phyloP scores from a whole-genome alignment of 2,329 filamentous ascomycete species.

The Neophaeococcomyces aloes region DNA sequence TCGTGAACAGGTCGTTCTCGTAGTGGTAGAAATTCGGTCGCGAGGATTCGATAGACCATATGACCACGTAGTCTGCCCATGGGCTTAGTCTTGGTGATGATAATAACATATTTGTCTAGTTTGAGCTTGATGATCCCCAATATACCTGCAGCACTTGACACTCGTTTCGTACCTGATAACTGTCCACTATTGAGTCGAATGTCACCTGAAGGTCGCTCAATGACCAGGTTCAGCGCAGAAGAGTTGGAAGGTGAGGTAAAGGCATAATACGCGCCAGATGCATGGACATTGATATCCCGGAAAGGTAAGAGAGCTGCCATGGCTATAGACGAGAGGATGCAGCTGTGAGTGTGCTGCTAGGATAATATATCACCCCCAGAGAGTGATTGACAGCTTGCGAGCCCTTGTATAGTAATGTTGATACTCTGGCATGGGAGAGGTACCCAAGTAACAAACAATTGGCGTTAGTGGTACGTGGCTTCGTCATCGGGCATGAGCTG shows the following conservation, averaged over 20 bases:
- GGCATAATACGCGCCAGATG: constrained; percentile 82
- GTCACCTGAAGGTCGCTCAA: constrained; percentile 88
- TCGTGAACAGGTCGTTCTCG: constrained; percentile 83
- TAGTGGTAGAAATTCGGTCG: constrained; percentile 86
- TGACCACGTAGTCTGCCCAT: constrained; percentile 88
- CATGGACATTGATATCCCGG: constrained; percentile 93
- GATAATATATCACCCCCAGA: no score
- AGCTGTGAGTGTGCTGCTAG: no score
- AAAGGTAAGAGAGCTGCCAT: constrained; percentile 52
- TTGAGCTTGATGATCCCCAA: constrained; percentile 87
- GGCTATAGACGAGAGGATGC: not conserved
- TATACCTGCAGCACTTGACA: constrained; percentile 91
- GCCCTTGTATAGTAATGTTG: no score
- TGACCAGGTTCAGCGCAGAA: constrained; percentile 71
- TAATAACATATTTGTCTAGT: constrained; percentile 91
- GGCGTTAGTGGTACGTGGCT: not conserved
- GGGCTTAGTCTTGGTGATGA: constrained; percentile 87
- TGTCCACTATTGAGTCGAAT: constrained; percentile 73
- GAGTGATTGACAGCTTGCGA: no score
- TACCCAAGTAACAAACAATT: no score
- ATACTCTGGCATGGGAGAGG: no score
- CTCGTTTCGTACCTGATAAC: constrained; percentile 64
- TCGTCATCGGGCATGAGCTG: no score
- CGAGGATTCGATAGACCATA: constrained; percentile 85
- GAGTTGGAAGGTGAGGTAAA: constrained; percentile 94